phyloP scores from a whole-genome alignment of 2,329 filamentous ascomycete species.

The Fusarium pseudocircinatum region DNA sequence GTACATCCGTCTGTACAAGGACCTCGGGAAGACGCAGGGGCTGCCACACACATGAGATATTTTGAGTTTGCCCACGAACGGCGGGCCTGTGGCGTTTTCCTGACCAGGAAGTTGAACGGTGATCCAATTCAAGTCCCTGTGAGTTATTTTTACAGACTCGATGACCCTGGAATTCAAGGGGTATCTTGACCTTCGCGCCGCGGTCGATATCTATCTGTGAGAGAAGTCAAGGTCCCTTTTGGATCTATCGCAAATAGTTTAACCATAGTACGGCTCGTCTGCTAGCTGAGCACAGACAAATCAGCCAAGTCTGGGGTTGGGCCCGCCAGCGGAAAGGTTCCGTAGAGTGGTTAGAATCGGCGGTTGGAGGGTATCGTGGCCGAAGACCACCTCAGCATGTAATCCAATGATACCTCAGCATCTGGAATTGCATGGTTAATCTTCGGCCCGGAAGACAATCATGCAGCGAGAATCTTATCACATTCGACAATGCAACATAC shows the following conservation, averaged over 20 bases:
- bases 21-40: constrained; percentile 37
- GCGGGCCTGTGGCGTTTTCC: constrained; percentile 38
- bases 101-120: constrained; percentile 26
- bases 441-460: constrained; percentile 10
- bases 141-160: constrained; percentile 31
- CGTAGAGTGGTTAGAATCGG: constrained; percentile 32
- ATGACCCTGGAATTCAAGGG: neutral
- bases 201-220: neutral
- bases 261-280: neutral
- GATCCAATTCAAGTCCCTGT: constrained; percentile 17
- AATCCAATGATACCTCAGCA: constrained; percentile 2
- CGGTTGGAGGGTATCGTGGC: constrained; percentile 10
- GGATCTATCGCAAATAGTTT: neutral
- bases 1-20: neutral
- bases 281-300: constrained; percentile 5
- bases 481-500: constrained; percentile 6
- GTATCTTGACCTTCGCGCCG: constrained; percentile 10
- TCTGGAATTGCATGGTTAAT: constrained; percentile 25
- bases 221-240: neutral
- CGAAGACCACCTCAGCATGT: neutral
- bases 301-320: neutral
- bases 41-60: constrained; percentile 27
- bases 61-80: constrained; percentile 35
- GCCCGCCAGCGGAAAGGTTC: constrained; percentile 28
- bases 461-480: constrained; percentile 20